Conservation (phyloP, 163 green algal genomes). For the Chlorella variabilis region DNA sequence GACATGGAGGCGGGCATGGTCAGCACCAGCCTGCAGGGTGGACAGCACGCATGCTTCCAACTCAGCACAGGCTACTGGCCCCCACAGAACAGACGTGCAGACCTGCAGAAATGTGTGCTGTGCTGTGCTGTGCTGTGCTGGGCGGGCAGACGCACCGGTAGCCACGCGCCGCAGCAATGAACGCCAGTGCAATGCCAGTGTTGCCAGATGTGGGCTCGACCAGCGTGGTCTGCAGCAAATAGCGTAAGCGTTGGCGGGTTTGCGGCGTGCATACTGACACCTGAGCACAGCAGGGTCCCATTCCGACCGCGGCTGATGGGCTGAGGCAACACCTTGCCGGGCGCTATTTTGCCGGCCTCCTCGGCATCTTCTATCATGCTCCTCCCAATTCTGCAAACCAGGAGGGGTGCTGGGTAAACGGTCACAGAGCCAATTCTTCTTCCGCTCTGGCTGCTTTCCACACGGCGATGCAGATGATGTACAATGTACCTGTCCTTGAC, state of each 20-base stretch:
- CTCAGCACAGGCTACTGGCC: no score
- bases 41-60: not conserved
- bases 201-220: conserved; percentile 96
- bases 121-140: conserved; percentile 66
- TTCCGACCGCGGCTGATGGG: no score
- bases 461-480: no score
- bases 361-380: conserved; percentile 93
- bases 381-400: no score
- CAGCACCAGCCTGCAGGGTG: conserved; percentile 90
- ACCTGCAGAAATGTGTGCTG: no score
- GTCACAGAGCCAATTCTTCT: no score
- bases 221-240: conserved; percentile 77
- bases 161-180: conserved; percentile 89
- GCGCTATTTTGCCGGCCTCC: conserved; percentile 83
- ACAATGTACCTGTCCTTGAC: conserved; percentile 52
- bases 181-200: conserved; percentile 97
- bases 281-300: no score
- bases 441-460: no score
- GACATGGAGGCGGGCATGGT: conserved; percentile 99
- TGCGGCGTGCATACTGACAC: no score
- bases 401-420: no score
- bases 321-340: conserved; percentile 96
- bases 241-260: no score
- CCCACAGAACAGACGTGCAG: no score
- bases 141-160: not conserved